These are phyloP conservation scores for Globisporangium nodosum DNA, from an alignment of 352 stramenopile genomes.

Conservation along the genomic window DNA sequence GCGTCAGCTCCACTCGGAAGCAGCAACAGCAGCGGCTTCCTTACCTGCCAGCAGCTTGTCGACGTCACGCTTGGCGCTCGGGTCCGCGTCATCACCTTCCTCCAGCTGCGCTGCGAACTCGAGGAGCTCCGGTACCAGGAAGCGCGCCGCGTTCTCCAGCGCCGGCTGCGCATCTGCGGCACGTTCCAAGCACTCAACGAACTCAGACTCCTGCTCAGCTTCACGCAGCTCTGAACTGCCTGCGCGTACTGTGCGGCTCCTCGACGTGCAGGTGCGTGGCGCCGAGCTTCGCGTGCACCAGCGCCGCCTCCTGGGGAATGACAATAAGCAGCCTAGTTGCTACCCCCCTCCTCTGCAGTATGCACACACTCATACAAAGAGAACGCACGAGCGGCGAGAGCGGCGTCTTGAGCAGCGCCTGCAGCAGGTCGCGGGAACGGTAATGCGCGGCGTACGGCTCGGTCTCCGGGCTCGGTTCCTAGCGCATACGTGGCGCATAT, in stretches of 20 bases:
- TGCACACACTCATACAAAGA: background rate
- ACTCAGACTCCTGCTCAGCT: no score
- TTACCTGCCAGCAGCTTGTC: slow-evolving; percentile 4
- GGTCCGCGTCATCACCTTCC: background rate
- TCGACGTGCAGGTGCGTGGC: slow-evolving; percentile 48
- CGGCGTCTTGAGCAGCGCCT: slow-evolving; percentile 37
- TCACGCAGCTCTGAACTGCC: no score
- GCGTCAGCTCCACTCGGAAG: no score
- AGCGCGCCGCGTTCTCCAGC: slow-evolving; percentile 31
- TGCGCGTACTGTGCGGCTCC: slow-evolving; percentile 48
- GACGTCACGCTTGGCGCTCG: slow-evolving; percentile 1
- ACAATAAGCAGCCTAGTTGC: background rate
- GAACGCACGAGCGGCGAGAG: slow-evolving; percentile 23
- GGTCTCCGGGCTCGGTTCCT: slow-evolving; percentile 39
- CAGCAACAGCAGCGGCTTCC: no score
- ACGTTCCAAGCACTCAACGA: background rate
- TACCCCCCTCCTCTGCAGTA: no score
- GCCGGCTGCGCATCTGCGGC: slow-evolving; percentile 45
- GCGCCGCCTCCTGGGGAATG: slow-evolving; percentile 26
- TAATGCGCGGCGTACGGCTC: slow-evolving; percentile 49
- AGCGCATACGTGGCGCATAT: background rate
- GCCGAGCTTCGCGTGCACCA: slow-evolving; percentile 33
- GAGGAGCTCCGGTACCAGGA: slow-evolving; percentile 38
- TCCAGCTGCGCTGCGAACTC: slow-evolving; percentile 15
- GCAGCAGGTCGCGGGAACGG: slow-evolving; percentile 45